These are phyloP conservation scores for Escovopsis sp. DNA, from an alignment of 2,329 filamentous ascomycete species.

Conservation along the genomic window DNA sequence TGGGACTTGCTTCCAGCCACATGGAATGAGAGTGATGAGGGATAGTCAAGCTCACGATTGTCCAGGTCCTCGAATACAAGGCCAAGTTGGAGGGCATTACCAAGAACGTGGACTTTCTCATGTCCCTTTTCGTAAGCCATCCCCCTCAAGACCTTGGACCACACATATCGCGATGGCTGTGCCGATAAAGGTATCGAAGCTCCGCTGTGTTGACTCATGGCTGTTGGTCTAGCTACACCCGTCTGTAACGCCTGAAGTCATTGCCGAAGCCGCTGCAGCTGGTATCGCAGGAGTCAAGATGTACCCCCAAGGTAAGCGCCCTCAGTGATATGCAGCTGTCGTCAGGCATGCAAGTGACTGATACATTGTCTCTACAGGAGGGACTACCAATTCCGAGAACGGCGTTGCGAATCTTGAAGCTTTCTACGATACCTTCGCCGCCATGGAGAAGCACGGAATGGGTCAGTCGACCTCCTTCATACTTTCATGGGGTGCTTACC, in stretches of 20 bases:
- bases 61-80: slow-evolving; percentile 51
- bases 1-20: neutral
- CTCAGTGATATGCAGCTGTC: too few species aligned
- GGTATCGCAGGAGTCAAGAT: slow-evolving; percentile 62
- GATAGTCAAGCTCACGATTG: neutral
- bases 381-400: slow-evolving; percentile 51
- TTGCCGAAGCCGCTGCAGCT: slow-evolving; percentile 56
- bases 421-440: slow-evolving; percentile 70
- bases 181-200: too few species aligned
- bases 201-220: slow-evolving; percentile 1
- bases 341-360: neutral
- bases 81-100: slow-evolving; percentile 43
- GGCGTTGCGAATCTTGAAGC: slow-evolving; percentile 55
- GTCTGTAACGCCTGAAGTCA: slow-evolving; percentile 50
- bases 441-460: slow-evolving; percentile 73
- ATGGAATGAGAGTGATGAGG: too few species aligned
- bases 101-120: slow-evolving; percentile 51
- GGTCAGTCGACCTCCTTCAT: neutral
- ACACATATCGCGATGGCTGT: neutral
- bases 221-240: slow-evolving; percentile 31
- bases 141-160: neutral
- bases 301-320: slow-evolving; percentile 37
- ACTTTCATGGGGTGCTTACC: too few species aligned
- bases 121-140: slow-evolving; percentile 49
- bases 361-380: slow-evolving; percentile 21